Evolutionary conservation across 1,284 basidiomycete genomes (phyloP), one percentile per base, ranked within the genome.

Genomic region (Fomitopsis pinicola): DNA sequence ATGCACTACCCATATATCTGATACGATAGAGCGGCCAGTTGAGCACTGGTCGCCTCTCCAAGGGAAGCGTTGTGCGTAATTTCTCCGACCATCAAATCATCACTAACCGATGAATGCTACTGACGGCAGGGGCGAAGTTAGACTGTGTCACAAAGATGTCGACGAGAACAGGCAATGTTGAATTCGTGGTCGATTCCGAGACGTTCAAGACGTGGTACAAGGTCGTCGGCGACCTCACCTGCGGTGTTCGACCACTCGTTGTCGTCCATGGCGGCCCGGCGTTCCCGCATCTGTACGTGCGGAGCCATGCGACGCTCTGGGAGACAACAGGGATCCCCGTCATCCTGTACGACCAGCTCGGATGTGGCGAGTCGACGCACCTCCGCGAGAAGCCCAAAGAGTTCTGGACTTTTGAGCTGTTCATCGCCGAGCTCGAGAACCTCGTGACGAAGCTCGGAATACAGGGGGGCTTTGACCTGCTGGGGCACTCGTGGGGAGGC

Each of bases 311-410:
- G 7, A 59, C 62, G 17, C 64, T 65, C 48, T 48, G 45, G 44
- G 33, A 22, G 9, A 54, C 50, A 9, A 61, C n/a, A 10, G 38
- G 40, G 15, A 57, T 76, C 38, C 79, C 80, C 0, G 69, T 82
- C 61, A 62, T 83, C 56, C 63, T 83, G 55, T 82, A 83, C 66
- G 81, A 82, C 62, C 80, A 82, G 63, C 62, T 83, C 36, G 82
- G 82, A 8, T 76, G 66, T 45, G 80, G 77, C 2, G 59, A 65
- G 44, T 82, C 80, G 5, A 77, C 79, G 1, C 79, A 79, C 56
- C 71, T 75, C 2, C 69, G 58, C 0, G 74, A 77, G 15, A 55
- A 55, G 36, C 56, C 56, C 5, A 45, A 40, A 12, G 56, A 57
- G 2, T 80, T 82, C 66, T 82, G 81, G 80, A 79, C 75, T 1